Base-by-base conservation (phyloP, 1,284 basidiomycete species). In the Ganoderma lingzhi region DNA sequence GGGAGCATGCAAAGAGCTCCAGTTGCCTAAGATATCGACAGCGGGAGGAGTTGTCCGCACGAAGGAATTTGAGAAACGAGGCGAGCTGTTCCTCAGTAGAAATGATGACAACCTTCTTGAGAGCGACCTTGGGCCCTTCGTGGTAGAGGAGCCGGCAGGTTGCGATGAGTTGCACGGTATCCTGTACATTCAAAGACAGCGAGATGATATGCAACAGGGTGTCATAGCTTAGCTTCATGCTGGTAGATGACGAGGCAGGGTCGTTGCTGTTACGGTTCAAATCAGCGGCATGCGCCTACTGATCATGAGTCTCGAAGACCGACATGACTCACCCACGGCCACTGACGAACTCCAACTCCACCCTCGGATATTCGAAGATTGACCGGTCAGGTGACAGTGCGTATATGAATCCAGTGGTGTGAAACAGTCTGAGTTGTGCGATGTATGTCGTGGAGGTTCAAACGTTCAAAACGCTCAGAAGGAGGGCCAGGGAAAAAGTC, bases 111-210 rank as follows among this genome's bases (percentile, higher is more conserved):
- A 32, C 32, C 15, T 58, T 37, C 56, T 39, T 58, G 56, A 58
- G 56, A 6, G 35, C 32, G 30, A 58, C 39, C 15, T 58, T 58
- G 15, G 32, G 5, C 9, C 56, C 56, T 37, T 58, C 32, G 35
- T 32, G 35, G 19, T 58, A 58, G 3, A 58, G 56, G 35, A n/a
- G 8, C 19, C 35, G 56, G 8, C 56, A 58, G 15, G 56, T 58
- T 8, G 32, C 56, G 6, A 58, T 58, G 56, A 58, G 56, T 75
- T 76, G 61, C 79, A 82, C 0, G 78, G 75, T 8, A 73, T 51
- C 0, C 45, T 62, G 9, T 2, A 9, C 48, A 28, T 12, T 23
- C 48, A n/a, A n/a, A n/a, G 48, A 12, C 9, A 51, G 9, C 9
- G 48, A 51, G 10, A 51, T 51, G 23, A 28, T 28, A 51, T 51